Evolutionary conservation across 2,329 filamentous ascomycete species (phyloP).

Genomic region (Alternaria longipes): DNA sequence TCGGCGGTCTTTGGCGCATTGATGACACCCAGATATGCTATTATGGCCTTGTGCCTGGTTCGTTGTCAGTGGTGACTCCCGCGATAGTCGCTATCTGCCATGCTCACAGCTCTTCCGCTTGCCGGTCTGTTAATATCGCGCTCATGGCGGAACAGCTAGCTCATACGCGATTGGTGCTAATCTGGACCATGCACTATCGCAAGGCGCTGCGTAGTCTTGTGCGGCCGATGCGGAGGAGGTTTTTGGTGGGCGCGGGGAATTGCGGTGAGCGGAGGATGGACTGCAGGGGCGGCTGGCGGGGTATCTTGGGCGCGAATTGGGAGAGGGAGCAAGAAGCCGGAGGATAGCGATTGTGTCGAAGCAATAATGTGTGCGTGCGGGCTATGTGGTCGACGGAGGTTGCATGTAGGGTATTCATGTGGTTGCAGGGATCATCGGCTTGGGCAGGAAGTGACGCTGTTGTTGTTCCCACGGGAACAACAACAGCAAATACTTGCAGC

Average conservation of each 20-base stretch:
- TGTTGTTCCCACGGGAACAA: conserved; percentile 17
- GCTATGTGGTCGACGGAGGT: neutral
- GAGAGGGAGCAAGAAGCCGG: conserved; percentile 5
- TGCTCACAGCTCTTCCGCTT: conserved; percentile 88
- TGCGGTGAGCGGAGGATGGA: conserved; percentile 31
- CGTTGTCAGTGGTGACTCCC: conserved; percentile 14
- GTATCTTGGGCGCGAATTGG: conserved; percentile 8
- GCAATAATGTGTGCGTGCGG: conserved; percentile 4
- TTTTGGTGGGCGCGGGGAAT: conserved; percentile 30
- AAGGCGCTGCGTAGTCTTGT: conserved; percentile 8
- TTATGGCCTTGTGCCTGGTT: conserved; percentile 86
- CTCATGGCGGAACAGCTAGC: conserved; percentile 65
- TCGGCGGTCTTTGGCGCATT: conserved; percentile 75
- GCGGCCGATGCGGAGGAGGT: conserved; percentile 17
- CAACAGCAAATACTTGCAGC: conserved; percentile 16
- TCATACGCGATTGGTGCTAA: conserved; percentile 30
- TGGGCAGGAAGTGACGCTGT: conserved; percentile 11
- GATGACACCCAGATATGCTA: conserved; percentile 83
- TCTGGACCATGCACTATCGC: conserved; percentile 44
- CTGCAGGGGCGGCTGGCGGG: conserved; percentile 10
- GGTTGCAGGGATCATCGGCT: conserved; percentile 17
- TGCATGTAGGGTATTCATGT: conserved; percentile 8
- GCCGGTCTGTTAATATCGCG: conserved; percentile 77
- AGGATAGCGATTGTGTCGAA: conserved; percentile 15
- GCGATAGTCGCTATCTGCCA: conserved; percentile 2